Percentiles rank a stretch among this genome's conserved stretches.
phyloP scores from a whole-genome alignment of 73 alveolate genomes.

The Stentor roeselii region DNA sequence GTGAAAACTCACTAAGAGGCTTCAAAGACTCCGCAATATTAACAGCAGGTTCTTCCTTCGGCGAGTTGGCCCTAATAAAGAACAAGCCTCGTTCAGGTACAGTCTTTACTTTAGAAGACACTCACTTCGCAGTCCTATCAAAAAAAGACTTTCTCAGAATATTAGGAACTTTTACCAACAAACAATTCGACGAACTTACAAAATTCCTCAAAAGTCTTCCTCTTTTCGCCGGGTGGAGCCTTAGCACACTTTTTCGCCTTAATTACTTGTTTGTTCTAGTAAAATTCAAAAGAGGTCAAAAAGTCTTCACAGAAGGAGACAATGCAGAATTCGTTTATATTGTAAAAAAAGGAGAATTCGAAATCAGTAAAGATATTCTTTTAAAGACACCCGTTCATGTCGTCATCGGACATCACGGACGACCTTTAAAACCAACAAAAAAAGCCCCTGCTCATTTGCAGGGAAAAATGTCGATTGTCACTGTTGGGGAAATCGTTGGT shows the following conservation, averaged over 20 bases:
- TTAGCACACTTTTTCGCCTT: background rate
- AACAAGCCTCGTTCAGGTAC: constrained; percentile 62
- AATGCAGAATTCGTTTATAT: constrained; percentile 24
- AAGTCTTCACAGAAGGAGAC: constrained; percentile 8
- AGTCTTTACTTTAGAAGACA: constrained; percentile 44
- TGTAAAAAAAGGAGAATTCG: constrained; percentile 36
- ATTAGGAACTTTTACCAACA: constrained; percentile 13
- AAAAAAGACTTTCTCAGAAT: constrained; percentile 45
- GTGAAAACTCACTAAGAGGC: too few relatives aligned
- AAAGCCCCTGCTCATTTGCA: background rate
- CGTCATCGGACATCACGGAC: background rate
- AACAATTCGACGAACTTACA: background rate
- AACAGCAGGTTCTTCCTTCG: constrained; percentile 49
- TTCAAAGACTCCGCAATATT: background rate
- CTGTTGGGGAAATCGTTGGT: background rate
- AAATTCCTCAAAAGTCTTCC: constrained; percentile 19
- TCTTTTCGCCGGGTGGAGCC: constrained; percentile 10
- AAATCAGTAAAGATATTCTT: background rate
- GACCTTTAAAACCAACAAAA: background rate
- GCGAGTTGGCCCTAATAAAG: constrained; percentile 58
- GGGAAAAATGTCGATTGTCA: background rate
- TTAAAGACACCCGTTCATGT: background rate
- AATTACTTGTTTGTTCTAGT: background rate
- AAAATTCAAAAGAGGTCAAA: constrained; percentile 5
- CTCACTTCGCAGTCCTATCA: constrained; percentile 51